These are phyloP conservation scores for Acanthamoeba lenticulata DNA, from an alignment of 208 protist species.

Conservation along the genomic window DNA sequence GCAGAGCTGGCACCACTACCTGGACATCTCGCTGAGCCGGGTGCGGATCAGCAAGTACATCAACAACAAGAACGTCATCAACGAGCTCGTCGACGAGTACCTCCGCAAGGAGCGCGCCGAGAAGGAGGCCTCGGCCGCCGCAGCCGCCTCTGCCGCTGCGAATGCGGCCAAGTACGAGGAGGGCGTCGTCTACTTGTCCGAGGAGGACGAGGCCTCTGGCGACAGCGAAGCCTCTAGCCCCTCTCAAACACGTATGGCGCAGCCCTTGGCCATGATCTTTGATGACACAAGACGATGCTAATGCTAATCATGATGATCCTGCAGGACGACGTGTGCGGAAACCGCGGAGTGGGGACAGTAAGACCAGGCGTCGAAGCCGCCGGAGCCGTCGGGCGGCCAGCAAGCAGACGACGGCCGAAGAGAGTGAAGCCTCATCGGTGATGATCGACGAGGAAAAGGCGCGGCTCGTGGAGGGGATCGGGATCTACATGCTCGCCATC, in stretches of 20 bases:
- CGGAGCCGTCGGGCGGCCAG: too few species aligned
- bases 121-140: neutral
- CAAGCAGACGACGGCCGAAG: neutral
- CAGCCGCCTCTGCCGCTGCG: neutral
- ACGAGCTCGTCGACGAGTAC: conserved; percentile 54
- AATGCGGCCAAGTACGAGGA: neutral
- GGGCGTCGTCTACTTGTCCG: neutral
- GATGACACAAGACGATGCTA: too few species aligned
- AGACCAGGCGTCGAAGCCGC: too few species aligned
- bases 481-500: conserved; percentile 55
- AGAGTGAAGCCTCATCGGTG: neutral
- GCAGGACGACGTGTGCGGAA: too few species aligned
- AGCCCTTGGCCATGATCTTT: too few species aligned
- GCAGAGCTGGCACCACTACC: conserved; percentile 52
- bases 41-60: conserved; percentile 40
- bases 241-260: too few species aligned
- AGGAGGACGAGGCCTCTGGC: neutral
- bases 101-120: conserved; percentile 48
- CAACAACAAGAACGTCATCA: conserved; percentile 22
- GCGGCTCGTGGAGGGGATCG: conserved; percentile 11
- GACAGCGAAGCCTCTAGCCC: neutral
- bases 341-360: neutral
- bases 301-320: too few species aligned
- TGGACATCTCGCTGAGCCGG: conserved; percentile 36
- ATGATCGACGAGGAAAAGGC: conserved; percentile 33